Evolutionary conservation across 345 rosid genomes (phyloP).

Genomic region (Syzygium oleosum): DNA sequence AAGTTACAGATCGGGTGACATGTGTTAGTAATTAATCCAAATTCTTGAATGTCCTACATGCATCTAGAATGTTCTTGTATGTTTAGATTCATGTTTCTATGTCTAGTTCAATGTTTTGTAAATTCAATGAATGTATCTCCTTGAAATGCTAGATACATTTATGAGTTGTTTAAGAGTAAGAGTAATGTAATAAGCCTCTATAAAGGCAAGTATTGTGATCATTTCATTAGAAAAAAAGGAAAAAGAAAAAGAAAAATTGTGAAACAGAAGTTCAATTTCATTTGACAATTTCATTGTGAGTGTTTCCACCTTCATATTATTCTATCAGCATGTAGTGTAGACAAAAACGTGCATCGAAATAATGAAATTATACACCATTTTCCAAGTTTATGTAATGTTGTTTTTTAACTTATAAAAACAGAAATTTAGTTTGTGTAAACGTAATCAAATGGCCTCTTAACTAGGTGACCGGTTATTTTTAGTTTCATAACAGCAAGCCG

Average conservation of each 20-base stretch:
- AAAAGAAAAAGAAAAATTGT: background rate
- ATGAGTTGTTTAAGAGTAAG: background rate
- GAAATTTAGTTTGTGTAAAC: background rate
- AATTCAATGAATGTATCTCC: background rate
- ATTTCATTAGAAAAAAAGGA: too few species aligned
- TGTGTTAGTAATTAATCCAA: background rate
- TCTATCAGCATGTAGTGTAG: background rate
- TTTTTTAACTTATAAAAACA: background rate
- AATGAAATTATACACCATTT: background rate
- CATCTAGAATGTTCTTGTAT: background rate
- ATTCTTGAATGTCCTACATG: background rate
- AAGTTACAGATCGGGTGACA: background rate
- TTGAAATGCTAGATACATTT: background rate
- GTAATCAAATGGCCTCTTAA: background rate
- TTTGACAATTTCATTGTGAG: background rate
- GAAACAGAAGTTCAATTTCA: background rate
- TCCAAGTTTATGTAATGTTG: background rate
- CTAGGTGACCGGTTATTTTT: background rate
- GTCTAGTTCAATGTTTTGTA: background rate
- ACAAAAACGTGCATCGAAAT: background rate
- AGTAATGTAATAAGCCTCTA: background rate
- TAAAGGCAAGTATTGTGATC: background rate
- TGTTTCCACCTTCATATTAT: too few species aligned
- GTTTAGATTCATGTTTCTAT: background rate
- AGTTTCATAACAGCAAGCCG: background rate